These are phyloP conservation scores for Lactarius vividus DNA, from an alignment of 768 basidiomycete genomes.

Conservation along the genomic window DNA sequence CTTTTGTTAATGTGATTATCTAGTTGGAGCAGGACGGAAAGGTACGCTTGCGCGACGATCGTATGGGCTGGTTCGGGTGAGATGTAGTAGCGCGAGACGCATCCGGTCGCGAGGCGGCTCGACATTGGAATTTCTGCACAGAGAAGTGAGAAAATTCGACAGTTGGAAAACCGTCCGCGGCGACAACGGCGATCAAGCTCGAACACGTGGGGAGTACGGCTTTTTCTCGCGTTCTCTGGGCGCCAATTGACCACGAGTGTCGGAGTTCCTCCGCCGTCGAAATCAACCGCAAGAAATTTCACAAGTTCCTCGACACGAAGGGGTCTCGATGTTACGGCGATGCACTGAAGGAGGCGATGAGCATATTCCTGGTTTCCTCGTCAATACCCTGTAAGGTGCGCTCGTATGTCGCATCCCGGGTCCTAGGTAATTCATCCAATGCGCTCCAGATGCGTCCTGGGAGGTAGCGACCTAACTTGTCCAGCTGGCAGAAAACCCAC, in stretches of 20 bases:
- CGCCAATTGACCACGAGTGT: neutral
- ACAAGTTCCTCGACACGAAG: neutral
- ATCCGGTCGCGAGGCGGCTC: neutral
- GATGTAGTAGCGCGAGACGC: neutral
- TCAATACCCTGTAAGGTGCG: neutral
- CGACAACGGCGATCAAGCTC: neutral
- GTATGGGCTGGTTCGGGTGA: neutral
- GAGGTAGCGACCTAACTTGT: neutral
- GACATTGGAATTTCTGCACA: neutral
- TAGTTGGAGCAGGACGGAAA: neutral
- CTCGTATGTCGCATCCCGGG: neutral
- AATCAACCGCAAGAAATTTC: neutral
- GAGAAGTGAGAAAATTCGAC: neutral
- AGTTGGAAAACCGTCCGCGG: neutral
- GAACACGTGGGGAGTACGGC: neutral
- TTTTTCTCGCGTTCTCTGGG: neutral
- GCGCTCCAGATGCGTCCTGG: neutral
- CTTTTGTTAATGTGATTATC: neutral
- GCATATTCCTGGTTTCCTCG: neutral
- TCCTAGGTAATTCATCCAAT: neutral
- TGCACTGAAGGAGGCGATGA: neutral
- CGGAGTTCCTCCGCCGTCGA: neutral
- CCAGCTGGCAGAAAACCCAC: neutral
- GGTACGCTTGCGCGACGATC: neutral
- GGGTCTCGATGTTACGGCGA: neutral